Conservation (phyloP, 305 asterid species). For the Stenogyne calaminthoides region DNA sequence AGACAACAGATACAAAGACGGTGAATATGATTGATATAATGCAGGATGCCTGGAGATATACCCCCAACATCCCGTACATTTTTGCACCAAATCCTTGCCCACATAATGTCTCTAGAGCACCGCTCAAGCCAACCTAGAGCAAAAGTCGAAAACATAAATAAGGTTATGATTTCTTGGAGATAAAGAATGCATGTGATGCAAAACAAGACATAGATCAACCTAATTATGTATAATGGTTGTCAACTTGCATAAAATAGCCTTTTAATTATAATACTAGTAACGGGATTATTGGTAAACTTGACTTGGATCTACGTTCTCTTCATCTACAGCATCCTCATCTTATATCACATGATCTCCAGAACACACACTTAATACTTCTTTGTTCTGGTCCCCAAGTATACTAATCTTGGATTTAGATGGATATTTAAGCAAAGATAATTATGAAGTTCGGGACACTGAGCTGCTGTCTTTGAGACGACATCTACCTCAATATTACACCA, state of each 20-base stretch:
- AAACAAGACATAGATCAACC: neutral
- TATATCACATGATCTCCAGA: no score
- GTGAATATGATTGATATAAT: constrained; percentile 48
- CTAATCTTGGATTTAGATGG: no score
- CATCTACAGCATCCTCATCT: no score
- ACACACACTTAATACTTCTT: no score
- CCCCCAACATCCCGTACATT: constrained; percentile 58
- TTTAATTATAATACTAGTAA: neutral
- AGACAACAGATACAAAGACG: constrained; percentile 44
- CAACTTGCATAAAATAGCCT: neutral
- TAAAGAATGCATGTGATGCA: neutral
- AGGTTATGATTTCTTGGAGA: neutral
- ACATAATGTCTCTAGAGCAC: constrained; percentile 81
- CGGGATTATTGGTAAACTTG: neutral
- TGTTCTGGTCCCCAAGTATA: no score
- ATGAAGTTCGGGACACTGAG: no score
- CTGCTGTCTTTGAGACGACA: no score
- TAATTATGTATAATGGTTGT: neutral
- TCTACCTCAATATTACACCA: no score
- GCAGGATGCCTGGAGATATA: constrained; percentile 76
- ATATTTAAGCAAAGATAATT: no score
- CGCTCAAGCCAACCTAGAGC: constrained; percentile 72
- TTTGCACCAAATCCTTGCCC: constrained; percentile 86
- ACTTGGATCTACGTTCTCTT: no score
- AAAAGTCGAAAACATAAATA: neutral